phyloP scores from a whole-genome alignment of 2,329 filamentous ascomycete species.

The Ophiostoma sp. region DNA sequence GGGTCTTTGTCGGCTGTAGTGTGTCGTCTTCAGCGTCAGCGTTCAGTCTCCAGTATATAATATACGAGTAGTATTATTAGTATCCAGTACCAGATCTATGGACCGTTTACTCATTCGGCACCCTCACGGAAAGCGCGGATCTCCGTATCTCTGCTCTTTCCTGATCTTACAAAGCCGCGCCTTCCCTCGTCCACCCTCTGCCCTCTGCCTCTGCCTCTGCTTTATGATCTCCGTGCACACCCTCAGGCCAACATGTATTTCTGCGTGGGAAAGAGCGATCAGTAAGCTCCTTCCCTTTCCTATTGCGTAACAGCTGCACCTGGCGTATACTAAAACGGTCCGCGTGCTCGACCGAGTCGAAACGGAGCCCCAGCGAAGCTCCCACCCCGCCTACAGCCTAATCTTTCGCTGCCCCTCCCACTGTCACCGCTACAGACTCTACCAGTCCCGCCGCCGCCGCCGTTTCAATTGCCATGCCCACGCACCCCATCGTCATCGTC shows the following conservation, averaged over 20 bases:
- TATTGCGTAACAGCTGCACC: slow-evolving; percentile 8
- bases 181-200: slow-evolving; percentile 3
- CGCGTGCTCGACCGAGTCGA: slow-evolving; percentile 7
- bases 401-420: background rate
- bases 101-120: too few relatives aligned
- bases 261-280: slow-evolving; percentile 23
- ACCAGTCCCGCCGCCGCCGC: slow-evolving; percentile 2
- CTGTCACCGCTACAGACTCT: slow-evolving; percentile 16
- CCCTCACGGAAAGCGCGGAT: slow-evolving; percentile 20
- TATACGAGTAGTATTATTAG: too few relatives aligned
- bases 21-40: background rate
- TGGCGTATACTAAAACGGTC: slow-evolving; percentile 1
- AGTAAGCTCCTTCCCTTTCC: slow-evolving; percentile 19
- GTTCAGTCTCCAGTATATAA: background rate
- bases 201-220: too few relatives aligned
- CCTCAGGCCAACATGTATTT: slow-evolving; percentile 10
- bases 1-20: slow-evolving; percentile 12
- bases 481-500: slow-evolving; percentile 2
- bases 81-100: background rate
- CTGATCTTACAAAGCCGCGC: slow-evolving; percentile 9
- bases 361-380: slow-evolving; percentile 18
- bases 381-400: slow-evolving; percentile 13
- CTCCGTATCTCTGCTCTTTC: slow-evolving; percentile 12
- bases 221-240: background rate
- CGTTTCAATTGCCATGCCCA: slow-evolving; percentile 16